A percentile compares a stretch with the other conserved stretches of the same genome.
Conservation (phyloP, 768 basidiomycete genomes). For the Podaxis sp. region DNA sequence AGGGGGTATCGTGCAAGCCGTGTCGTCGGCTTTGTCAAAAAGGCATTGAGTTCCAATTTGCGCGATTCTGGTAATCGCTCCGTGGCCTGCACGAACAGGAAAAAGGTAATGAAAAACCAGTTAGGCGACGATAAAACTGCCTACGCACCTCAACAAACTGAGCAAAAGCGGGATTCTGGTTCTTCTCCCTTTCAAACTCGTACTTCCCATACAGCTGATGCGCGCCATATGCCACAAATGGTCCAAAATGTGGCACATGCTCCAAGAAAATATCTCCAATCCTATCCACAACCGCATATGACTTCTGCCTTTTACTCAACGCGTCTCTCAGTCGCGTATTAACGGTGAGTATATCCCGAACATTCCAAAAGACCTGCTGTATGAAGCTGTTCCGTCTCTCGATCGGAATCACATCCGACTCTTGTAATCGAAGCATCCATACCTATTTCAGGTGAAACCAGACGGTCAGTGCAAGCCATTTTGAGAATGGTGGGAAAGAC, state of each 20-base stretch:
- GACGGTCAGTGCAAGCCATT: conserved; percentile 3
- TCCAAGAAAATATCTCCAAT: conserved; percentile 93
- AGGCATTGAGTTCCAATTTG: conserved; percentile 96
- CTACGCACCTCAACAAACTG: conserved; percentile 88
- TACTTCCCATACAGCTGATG: conserved; percentile 98
- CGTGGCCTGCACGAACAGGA: conserved; percentile 47
- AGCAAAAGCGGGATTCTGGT: conserved; percentile 86
- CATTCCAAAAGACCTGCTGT: conserved; percentile 97
- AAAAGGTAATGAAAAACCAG: neutral
- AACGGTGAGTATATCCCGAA: conserved; percentile 89
- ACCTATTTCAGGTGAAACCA: conserved; percentile 40
- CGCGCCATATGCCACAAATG: conserved; percentile 93
- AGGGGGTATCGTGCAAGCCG: conserved; percentile 96
- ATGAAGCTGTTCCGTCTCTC: conserved; percentile 82
- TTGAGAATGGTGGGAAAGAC: conserved; percentile 26
- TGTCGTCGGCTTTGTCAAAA: conserved; percentile 97
- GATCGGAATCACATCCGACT: conserved; percentile 72
- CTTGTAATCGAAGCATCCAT: conserved; percentile 88
- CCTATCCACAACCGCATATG: conserved; percentile 87
- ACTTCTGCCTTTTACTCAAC: conserved; percentile 93
- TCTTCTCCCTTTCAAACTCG: conserved; percentile 99
- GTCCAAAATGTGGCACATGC: conserved; percentile 80
- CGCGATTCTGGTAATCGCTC: conserved; percentile 94
- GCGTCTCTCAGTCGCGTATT: conserved; percentile 92
- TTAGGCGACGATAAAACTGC: neutral